phyloP scores from a whole-genome alignment of 495 filamentous ascomycete genomes.

The Daldinia grandis region DNA sequence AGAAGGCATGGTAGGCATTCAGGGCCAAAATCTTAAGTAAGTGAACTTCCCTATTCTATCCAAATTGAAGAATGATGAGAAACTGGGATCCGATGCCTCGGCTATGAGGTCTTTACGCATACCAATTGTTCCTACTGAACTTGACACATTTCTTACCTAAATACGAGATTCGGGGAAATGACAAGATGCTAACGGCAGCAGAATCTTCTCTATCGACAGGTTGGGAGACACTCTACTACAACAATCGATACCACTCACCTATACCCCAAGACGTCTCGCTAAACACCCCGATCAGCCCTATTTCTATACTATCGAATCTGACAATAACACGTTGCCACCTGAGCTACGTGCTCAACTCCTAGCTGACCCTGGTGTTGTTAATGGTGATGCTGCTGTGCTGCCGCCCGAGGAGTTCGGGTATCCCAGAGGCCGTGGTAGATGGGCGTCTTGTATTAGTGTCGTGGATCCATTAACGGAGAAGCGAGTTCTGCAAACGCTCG shows the following conservation, averaged over 20 bases:
- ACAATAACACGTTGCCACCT: constrained; percentile 84
- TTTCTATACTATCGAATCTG: constrained; percentile 93
- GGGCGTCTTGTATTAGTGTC: constrained; percentile 93
- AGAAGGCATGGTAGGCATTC: constrained; percentile 96
- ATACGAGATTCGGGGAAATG: neutral
- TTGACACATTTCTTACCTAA: constrained; percentile 8
- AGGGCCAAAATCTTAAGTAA: constrained; percentile 87
- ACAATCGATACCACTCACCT: constrained; percentile 85
- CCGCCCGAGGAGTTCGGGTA: constrained; percentile 91
- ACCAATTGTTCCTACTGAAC: constrained; percentile 67
- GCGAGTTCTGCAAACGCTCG: constrained; percentile 73
- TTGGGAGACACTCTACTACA: constrained; percentile 86
- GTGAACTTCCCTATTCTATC: constrained; percentile 50
- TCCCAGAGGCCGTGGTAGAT: constrained; percentile 80
- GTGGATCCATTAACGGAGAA: constrained; percentile 84
- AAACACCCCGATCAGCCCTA: constrained; percentile 86
- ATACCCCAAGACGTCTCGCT: constrained; percentile 87
- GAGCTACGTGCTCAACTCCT: constrained; percentile 75
- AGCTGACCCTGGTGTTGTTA: constrained; percentile 68
- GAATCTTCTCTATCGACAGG: constrained; percentile 91
- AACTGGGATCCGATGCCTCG: constrained; percentile 57
- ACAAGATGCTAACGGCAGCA: constrained; percentile 79
- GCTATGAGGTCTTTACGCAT: constrained; percentile 58
- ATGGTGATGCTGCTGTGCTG: constrained; percentile 73
- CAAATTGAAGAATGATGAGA: constrained; percentile 71